Conservation (phyloP, 148 eudicot species). For the Polygonum aviculare region DNA sequence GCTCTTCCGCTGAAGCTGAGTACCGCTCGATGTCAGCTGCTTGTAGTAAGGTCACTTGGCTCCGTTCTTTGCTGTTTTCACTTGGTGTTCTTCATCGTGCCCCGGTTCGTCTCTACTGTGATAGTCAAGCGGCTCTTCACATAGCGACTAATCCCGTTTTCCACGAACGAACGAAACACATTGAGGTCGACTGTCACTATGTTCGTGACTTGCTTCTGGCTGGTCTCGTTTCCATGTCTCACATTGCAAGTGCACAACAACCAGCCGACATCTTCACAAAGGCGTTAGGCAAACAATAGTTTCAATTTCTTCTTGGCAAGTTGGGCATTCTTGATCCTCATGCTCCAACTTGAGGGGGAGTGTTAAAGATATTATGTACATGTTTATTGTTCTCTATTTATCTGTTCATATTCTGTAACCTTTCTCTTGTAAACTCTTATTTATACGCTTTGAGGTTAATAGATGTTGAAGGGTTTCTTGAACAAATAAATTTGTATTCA, state of each 20-base stretch:
- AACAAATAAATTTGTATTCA: too few species aligned
- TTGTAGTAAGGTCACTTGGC: neutral
- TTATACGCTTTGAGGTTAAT: too few species aligned
- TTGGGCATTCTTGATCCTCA: neutral
- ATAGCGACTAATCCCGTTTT: neutral
- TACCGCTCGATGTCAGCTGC: neutral
- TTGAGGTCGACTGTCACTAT: neutral
- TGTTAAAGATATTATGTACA: neutral
- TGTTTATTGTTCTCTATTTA: too few species aligned
- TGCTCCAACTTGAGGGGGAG: too few species aligned
- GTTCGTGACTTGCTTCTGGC: neutral
- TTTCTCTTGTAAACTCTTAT: too few species aligned
- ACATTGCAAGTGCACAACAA: neutral
- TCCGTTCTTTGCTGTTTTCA: neutral
- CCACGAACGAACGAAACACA: neutral
- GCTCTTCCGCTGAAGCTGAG: neutral
- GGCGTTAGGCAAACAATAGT: neutral
- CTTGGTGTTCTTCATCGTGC: neutral
- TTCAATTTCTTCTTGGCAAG: neutral
- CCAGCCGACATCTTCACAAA: neutral
- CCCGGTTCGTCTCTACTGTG: neutral
- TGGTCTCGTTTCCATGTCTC: neutral
- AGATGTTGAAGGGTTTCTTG: too few species aligned
- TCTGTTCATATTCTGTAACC: too few species aligned
- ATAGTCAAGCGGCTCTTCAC: neutral